Percentiles rank a stretch among this genome's conserved stretches.
These are phyloP conservation scores for Delitschia confertaspora DNA, from an alignment of 495 filamentous ascomycete genomes.

Conservation along the genomic window DNA sequence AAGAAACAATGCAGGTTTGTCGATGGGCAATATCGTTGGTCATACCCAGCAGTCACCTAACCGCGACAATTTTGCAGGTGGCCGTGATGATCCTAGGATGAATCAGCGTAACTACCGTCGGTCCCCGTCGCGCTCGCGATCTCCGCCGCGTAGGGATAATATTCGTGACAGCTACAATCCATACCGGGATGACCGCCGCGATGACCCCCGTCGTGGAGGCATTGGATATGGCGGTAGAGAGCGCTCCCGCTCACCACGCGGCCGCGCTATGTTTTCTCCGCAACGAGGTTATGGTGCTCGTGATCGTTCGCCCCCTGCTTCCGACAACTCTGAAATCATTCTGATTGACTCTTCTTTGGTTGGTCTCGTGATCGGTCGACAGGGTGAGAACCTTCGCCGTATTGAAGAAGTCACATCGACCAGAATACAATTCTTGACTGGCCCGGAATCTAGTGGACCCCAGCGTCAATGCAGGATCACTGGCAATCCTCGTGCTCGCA, in stretches of 20 bases:
- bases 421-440: conserved; percentile 73
- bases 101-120: conserved; percentile 44
- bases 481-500: conserved; percentile 54
- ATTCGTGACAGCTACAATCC: conserved; percentile 66
- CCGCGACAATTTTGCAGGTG: not conserved
- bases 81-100: conserved; percentile 37
- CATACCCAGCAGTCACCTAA: conserved; percentile 1
- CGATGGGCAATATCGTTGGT: not conserved
- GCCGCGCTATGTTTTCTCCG: conserved; percentile 32
- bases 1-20: conserved; percentile 32
- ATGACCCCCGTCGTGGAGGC: conserved; percentile 42
- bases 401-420: conserved; percentile 67
- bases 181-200: conserved; percentile 67
- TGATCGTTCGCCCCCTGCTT: conserved; percentile 48
- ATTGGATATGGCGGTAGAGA: conserved; percentile 29
- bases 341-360: conserved; percentile 69
- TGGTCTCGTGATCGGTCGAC: conserved; percentile 73
- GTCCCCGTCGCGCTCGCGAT: conserved; percentile 62
- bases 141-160: conserved; percentile 48
- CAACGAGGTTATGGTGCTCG: conserved; percentile 38
- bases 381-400: conserved; percentile 71
- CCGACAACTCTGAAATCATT: conserved; percentile 61
- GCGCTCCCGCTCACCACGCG: conserved; percentile 30
- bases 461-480: conserved; percentile 69
- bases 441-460: conserved; percentile 53